phyloP scores from a whole-genome alignment of 306 rosid species.

The Castanea crenata region DNA sequence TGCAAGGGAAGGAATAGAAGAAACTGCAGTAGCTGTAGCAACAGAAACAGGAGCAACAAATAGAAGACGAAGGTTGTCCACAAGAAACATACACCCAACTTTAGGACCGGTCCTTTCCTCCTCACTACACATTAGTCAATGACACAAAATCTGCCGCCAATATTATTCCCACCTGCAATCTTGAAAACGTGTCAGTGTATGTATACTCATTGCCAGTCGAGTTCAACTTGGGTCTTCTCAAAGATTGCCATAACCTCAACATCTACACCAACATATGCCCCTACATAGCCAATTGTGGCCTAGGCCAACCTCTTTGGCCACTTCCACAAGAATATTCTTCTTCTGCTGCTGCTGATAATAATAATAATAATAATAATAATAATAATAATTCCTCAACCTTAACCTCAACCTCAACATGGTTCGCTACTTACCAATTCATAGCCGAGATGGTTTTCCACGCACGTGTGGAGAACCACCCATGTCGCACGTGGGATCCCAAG shows the following conservation, averaged over 20 bases:
- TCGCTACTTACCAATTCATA: conserved; percentile 76
- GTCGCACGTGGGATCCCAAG: conserved; percentile 63
- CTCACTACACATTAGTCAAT: too few species aligned
- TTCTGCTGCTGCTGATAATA: too few species aligned
- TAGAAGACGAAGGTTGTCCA: too few species aligned
- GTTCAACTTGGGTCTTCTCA: conserved; percentile 62
- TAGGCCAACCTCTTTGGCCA: conserved; percentile 46
- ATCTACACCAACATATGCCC: conserved; percentile 91
- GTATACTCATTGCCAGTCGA: conserved; percentile 56
- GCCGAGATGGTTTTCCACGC: conserved; percentile 87
- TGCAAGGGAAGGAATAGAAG: too few species aligned
- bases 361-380: too few species aligned
- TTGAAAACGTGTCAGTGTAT: conserved; percentile 38
- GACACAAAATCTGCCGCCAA: not conserved
- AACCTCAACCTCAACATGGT: conserved; percentile 40
- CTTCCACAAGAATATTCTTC: too few species aligned
- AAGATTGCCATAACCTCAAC: conserved; percentile 54
- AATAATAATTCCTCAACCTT: too few species aligned
- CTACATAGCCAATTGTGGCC: conserved; percentile 63
- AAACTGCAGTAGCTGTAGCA: too few species aligned
- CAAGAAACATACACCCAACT: too few species aligned
- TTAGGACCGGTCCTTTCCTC: not conserved
- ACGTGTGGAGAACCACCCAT: conserved; percentile 68
- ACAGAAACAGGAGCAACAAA: too few species aligned
- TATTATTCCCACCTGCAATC: conserved; percentile 28